phyloP scores from a whole-genome alignment of 768 basidiomycete species.

The Pleurotus citrinopileatus region DNA sequence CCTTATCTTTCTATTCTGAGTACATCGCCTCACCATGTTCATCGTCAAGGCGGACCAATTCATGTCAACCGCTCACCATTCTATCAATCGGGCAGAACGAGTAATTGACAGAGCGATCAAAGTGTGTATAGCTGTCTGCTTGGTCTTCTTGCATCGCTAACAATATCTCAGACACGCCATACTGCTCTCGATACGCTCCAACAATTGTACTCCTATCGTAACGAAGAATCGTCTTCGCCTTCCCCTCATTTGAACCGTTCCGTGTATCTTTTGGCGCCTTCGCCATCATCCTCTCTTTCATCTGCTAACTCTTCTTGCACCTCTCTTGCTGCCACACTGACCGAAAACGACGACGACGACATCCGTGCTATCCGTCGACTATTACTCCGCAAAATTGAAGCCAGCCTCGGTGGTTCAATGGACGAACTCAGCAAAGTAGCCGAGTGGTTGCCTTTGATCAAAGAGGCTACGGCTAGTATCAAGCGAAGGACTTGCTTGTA shows the following conservation, averaged over 20 bases:
- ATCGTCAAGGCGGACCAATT: constrained; percentile 51
- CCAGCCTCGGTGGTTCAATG: constrained; percentile 49
- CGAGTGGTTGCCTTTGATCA: constrained; percentile 62
- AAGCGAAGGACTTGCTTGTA: constrained; percentile 47
- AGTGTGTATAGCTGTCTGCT: constrained; percentile 30
- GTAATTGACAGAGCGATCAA: constrained; percentile 54
- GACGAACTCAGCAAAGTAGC: constrained; percentile 62
- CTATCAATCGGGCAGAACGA: constrained; percentile 55
- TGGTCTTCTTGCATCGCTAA: too few relatives aligned
- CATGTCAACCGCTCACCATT: constrained; percentile 50
- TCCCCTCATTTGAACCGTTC: constrained; percentile 20
- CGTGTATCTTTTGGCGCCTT: constrained; percentile 19
- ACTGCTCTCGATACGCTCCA: constrained; percentile 41
- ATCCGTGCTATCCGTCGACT: constrained; percentile 57
- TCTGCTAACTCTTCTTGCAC: constrained; percentile 37
- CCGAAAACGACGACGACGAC: constrained; percentile 63
- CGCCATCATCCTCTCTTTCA: constrained; percentile 36
- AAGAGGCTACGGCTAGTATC: constrained; percentile 58
- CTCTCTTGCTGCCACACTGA: constrained; percentile 49
- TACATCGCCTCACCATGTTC: constrained; percentile 1
- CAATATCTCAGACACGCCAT: constrained; percentile 58
- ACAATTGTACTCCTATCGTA: constrained; percentile 17
- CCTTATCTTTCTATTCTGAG: constrained; percentile 6
- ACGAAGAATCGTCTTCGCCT: constrained; percentile 16
- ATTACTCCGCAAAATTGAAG: constrained; percentile 64